Evolutionary conservation across 345 rosid species (phyloP), one percentile per base, ranked within the genome.

Genomic region (Cardamine occulta): DNA sequence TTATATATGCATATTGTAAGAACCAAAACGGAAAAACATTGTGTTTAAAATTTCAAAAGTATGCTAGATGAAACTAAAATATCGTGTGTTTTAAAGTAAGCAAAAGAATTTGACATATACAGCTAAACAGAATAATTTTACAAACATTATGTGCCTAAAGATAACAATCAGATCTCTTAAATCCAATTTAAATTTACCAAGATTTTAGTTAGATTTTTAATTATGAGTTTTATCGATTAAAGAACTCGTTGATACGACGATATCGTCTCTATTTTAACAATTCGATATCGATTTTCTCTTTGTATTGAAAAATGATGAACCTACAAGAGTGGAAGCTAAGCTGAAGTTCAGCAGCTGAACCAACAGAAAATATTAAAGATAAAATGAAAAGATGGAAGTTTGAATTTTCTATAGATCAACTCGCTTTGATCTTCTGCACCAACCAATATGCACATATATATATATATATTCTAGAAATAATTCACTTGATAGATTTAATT

Each of bases 381-480:
- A 40, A 10, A 24, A 6, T 0, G 31, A 52, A 19, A 52, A 31
- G 9, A 42, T 42, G 31, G 24, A 54, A 56, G n/a, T 45, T 56
- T 32, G 10, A 45, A 70, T 13, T 59, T 63, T 63, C 17, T 53
- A 7, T 17, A 24, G 19, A 54, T 37, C 47, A 24, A 54, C 61
- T 73, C 3, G 34, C 17, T 40, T 45, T 56, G 37, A 42, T 63
- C 47, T 17, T 66, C 60, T 28, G 60, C 68, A 49, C 61, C 59
- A 60, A 37, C 42, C 17, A 32, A 47, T 53, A 49, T 48, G 57
- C 39, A 53, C 51, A 15, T n/a, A n/a, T 49, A 9, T 13, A 14
- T 57, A n/a, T n/a, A n/a, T n/a, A 9, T 13, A 14, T 57, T 18
- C 11, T 49, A 31, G 2, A 60, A 21, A 29, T 14, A 26, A 32